Percentiles rank a stretch among this genome's conserved stretches.
These are phyloP conservation scores for Rosa lucieae DNA, from an alignment of 306 rosid species.

Conservation along the genomic window DNA sequence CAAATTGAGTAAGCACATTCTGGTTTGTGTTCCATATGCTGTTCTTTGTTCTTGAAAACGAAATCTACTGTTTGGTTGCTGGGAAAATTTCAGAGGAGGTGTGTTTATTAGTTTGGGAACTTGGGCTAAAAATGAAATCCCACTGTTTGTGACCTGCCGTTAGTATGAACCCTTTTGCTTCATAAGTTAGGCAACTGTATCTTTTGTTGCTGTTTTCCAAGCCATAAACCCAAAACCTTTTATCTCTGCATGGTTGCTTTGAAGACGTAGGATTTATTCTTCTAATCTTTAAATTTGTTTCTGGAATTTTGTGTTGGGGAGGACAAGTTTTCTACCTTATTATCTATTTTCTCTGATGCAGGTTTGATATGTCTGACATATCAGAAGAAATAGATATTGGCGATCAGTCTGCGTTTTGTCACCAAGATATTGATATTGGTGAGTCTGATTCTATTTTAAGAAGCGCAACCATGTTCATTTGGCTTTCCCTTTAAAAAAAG, in stretches of 20 bases:
- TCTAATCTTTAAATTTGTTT: not conserved
- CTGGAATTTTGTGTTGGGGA: not conserved
- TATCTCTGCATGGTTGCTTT: not conserved
- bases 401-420: not conserved
- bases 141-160: too few species aligned
- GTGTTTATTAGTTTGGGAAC: not conserved
- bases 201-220: too few species aligned
- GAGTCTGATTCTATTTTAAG: not conserved
- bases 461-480: not conserved
- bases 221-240: too few species aligned
- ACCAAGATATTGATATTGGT: not conserved
- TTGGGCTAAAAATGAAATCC: not conserved
- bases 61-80: not conserved
- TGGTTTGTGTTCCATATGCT: not conserved
- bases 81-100: not conserved
- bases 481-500: not conserved
- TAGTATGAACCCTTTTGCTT: too few species aligned
- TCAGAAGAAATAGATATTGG: not conserved
- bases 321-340: not conserved
- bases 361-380: not conserved
- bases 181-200: too few species aligned
- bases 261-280: not conserved
- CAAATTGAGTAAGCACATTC: not conserved
- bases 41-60: not conserved
- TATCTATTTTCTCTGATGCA: not conserved